Base-by-base conservation (phyloP, 2,329 filamentous ascomycete species). In the Diaporthe sp. region DNA sequence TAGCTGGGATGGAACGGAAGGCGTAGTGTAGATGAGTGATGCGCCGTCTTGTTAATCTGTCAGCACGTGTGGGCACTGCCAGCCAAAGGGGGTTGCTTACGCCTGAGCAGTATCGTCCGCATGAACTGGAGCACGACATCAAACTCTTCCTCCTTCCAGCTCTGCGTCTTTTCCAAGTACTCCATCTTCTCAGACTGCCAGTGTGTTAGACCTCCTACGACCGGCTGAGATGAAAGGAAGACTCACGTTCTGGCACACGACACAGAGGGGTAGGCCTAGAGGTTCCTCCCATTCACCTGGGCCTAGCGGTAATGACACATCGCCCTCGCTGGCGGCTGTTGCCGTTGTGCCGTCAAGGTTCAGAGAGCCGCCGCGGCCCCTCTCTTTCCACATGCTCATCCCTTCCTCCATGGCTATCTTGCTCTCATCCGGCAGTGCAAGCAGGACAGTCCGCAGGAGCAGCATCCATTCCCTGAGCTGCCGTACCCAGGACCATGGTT, bases 111-210 rank as follows among this genome's bases (percentile, higher is more conserved):
- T 53, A 97, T 92, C 0, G 97, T 98, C 79, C 97, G 92, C 81
- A 99, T 87, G 83, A 96, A 98, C 82, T 99, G 97, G 76, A 98
- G 89, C 58, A 99, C 94, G 79, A 97, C 96, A 83, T 99, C 97
- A 81, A 99, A 99, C 80, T 98, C 94, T 79, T 97, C 95, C 84
- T 99, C 97, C 84, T 95, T 96, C 95, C 96, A 99, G 20, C 94
- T 92, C 76, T 96, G 92, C 70, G 95, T 96, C 83, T 94, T 95
- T 85, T 98, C 97, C 75, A 99, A 85, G 53, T 92, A 90, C 81
- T 98, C 96, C 83, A 98, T 98, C 83, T 94, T 95, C 84, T 98
- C 95, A 20, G 95, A 91, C 93, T 95, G 79, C 10, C 25, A 1
- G 7, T 34, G 28, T 49, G 81, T 81, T 80, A 83, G 80, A 77